A percentile compares a stretch with the other conserved stretches of the same genome.
Evolutionary conservation across 169 alveolate genomes (phyloP).

Genomic region (Eimeria acervulina): DNA sequence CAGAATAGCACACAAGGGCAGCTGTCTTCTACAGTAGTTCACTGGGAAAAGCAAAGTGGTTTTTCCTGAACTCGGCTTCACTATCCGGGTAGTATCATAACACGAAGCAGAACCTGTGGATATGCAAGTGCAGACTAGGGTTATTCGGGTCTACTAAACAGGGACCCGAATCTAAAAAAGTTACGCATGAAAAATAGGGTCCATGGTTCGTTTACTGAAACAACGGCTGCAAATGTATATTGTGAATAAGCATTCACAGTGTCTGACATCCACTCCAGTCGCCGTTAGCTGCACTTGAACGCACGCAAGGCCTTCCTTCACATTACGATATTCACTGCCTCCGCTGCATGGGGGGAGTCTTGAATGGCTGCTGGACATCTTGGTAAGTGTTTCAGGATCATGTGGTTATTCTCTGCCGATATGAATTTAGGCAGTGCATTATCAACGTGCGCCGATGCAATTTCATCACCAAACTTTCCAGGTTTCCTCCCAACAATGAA

Average conservation of each 20-base stretch:
- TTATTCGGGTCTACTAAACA: background rate
- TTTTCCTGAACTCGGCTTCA: background rate
- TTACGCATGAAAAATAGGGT: background rate
- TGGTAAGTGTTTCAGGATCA: background rate
- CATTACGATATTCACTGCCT: background rate
- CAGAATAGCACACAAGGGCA: background rate
- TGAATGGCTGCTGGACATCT: background rate
- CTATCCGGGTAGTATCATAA: background rate
- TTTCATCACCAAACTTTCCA: conserved; percentile 23
- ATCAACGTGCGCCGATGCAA: background rate
- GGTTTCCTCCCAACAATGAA: conserved; percentile 40
- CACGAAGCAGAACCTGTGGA: background rate
- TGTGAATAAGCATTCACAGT: background rate
- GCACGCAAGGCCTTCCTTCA: background rate
- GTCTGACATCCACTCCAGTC: background rate
- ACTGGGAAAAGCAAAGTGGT: background rate
- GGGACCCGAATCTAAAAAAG: background rate
- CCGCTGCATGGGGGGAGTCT: background rate
- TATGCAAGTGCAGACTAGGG: background rate
- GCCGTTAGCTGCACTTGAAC: background rate
- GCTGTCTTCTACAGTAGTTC: background rate
- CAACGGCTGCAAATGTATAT: background rate
- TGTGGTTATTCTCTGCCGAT: background rate
- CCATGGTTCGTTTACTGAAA: background rate
- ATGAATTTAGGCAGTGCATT: background rate